Base-by-base conservation (phyloP, 2,329 filamentous ascomycete genomes). In the Albifimbria verrucaria region DNA sequence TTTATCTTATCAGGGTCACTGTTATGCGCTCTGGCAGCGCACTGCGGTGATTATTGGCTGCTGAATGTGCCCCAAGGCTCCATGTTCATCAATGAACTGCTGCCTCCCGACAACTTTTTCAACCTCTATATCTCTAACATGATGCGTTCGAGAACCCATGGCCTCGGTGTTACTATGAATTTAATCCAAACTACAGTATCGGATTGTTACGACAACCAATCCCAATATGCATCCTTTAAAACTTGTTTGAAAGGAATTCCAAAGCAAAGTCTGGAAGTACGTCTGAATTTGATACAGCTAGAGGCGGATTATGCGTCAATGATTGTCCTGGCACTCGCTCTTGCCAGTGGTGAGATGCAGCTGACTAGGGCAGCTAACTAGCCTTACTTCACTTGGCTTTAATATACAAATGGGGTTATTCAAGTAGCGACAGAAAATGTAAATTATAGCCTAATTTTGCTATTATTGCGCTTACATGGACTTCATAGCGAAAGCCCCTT, bases 1-100 rank as follows among this genome's bases (percentile, higher is more conserved):
- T 17, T n/a, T 3, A 7, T 3, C 1, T 60, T 60, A 22, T 1
- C 53, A 1, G 3, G 20, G 22, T 55, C 56, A 45, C 26, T 60
- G 10, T 57, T 57, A 20, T 51, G 52, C 18, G 56, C 57, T 1
- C 52, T 60, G 5, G 49, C 54, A 1, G 52, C 49, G 0, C 56
- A 58, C 10, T 60, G 56, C 26, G 26, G 52, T 3, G 0, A 48
- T 36, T 24, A 23, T 7, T 15, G 32, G 6, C 11, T 39, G 11
- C 32, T n/a, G 26, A 15, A 39, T 39, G 32, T 12, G 12, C 11
- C 32, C 32, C 32, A 39, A 15, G 32, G 11, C 32, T 39, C 32
- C 32, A 12, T n/a, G 4, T 39, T n/a, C 32, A 39, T 39, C 4
- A 17, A 6, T 15, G 32, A 12, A 12, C 32, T 39, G 32, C 32